Evolutionary conservation across 2,329 filamentous ascomycete species (phyloP).

Genomic region (Fusarium praegraminearum): DNA sequence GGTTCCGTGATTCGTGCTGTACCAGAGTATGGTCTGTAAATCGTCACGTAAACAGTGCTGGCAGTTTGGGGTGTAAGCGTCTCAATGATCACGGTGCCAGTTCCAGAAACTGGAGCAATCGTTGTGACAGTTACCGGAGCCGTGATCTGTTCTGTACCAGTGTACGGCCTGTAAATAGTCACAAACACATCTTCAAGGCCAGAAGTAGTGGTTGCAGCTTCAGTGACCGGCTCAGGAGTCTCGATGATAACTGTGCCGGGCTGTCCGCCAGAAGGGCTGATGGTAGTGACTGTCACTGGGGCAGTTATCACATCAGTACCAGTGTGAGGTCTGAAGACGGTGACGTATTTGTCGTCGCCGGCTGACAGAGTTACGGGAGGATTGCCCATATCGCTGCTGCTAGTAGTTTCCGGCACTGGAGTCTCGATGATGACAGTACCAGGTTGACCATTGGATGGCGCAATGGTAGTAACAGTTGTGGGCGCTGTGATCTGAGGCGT

Average conservation of each 20-base stretch:
- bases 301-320: constrained; percentile 23
- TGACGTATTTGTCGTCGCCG: constrained; percentile 29
- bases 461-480: background rate
- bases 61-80: constrained; percentile 14
- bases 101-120: constrained; percentile 27
- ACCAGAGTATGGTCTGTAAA: constrained; percentile 18
- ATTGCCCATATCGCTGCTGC: background rate
- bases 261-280: constrained; percentile 8
- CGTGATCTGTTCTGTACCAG: constrained; percentile 19
- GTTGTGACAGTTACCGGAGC: constrained; percentile 23
- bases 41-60: constrained; percentile 7
- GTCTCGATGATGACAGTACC: constrained; percentile 34
- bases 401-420: background rate
- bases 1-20: constrained; percentile 10
- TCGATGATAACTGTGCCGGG: constrained; percentile 36
- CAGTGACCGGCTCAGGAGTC: constrained; percentile 9
- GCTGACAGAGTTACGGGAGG: background rate
- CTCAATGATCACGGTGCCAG: constrained; percentile 34
- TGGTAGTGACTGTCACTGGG: constrained; percentile 29
- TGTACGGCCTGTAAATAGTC: constrained; percentile 28
- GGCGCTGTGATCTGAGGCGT: constrained; percentile 5
- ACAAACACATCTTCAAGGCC: constrained; percentile 14
- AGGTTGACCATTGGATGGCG: constrained; percentile 7
- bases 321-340: constrained; percentile 33
- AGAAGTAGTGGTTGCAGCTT: background rate